phyloP scores from a whole-genome alignment of 345 rosid species.

The Eucalyptus sp. region DNA sequence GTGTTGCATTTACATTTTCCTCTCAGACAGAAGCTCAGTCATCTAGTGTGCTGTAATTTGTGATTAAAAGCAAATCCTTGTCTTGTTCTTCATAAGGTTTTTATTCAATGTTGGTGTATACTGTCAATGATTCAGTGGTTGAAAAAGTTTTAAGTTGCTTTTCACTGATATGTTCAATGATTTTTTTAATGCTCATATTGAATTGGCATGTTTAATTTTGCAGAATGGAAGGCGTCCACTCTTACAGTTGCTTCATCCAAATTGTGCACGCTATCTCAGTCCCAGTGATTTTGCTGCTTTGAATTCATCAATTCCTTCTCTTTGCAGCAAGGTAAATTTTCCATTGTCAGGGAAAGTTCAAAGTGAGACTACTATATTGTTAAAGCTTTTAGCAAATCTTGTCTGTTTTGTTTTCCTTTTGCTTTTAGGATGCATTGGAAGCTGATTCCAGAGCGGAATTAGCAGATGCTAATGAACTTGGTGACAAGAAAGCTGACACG shows the following conservation, averaged over 20 bases:
- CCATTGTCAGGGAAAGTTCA: neutral
- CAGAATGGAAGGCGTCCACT: conserved; percentile 74
- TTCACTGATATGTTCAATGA: neutral
- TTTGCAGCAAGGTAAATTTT: conserved; percentile 43
- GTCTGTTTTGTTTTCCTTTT: neutral
- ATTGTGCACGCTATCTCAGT: conserved; percentile 61
- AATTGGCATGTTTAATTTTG: neutral
- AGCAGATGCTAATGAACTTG: conserved; percentile 15
- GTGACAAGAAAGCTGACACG: neutral
- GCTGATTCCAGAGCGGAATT: conserved; percentile 17
- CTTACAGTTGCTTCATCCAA: conserved; percentile 77
- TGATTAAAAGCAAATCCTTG: neutral
- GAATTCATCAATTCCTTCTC: conserved; percentile 49
- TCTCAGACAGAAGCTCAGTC: neutral
- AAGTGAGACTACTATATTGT: neutral
- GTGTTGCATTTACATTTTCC: neutral
- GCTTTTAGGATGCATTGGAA: conserved; percentile 38
- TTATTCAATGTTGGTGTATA: neutral
- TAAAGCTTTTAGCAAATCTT: neutral
- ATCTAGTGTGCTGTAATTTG: neutral
- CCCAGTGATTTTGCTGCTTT: conserved; percentile 69
- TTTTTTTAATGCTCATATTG: neutral
- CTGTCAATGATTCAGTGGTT: neutral
- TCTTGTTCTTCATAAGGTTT: neutral
- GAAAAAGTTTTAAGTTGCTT: neutral